A percentile compares a stretch with the other conserved stretches of the same genome.
Evolutionary conservation across 768 basidiomycete genomes (phyloP).

Genomic region (Tricholoma terreum): DNA sequence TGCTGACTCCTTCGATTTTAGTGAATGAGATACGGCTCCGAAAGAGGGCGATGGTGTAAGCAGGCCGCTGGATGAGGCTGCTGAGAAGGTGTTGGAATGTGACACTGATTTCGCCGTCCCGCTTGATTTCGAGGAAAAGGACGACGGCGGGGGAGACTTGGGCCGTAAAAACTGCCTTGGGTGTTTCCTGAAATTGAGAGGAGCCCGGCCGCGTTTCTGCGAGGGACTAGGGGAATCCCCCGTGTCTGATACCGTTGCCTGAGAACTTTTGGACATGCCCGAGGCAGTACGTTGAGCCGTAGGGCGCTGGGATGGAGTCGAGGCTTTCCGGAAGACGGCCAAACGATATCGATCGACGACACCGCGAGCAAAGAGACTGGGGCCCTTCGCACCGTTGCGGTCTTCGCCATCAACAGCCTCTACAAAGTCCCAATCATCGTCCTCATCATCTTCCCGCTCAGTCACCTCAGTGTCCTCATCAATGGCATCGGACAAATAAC

Average conservation of each 20-base stretch:
- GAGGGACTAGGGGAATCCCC: slow-evolving; percentile 46
- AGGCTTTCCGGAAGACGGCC: slow-evolving; percentile 82
- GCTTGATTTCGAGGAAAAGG: slow-evolving; percentile 40
- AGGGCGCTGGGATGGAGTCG: slow-evolving; percentile 52
- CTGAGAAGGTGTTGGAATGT: slow-evolving; percentile 45
- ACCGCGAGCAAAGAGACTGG: slow-evolving; percentile 85
- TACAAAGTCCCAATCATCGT: slow-evolving; percentile 92
- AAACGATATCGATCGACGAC: slow-evolving; percentile 86
- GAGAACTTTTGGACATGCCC: slow-evolving; percentile 55
- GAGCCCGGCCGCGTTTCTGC: slow-evolving; percentile 64
- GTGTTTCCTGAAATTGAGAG: slow-evolving; percentile 66
- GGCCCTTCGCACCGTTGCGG: slow-evolving; percentile 73
- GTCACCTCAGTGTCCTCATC: slow-evolving; percentile 47
- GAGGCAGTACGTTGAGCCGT: slow-evolving; percentile 49
- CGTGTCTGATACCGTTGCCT: slow-evolving; percentile 35
- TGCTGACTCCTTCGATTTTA: slow-evolving; percentile 80
- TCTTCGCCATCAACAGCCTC: slow-evolving; percentile 81
- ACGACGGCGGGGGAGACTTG: slow-evolving; percentile 58
- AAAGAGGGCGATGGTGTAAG: slow-evolving; percentile 64
- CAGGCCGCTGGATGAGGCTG: slow-evolving; percentile 45
- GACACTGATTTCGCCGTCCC: slow-evolving; percentile 34
- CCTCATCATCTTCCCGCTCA: slow-evolving; percentile 58
- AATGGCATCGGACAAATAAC: slow-evolving; percentile 56
- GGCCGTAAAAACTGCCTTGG: slow-evolving; percentile 71
- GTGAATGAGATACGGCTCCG: slow-evolving; percentile 56